phyloP scores from a whole-genome alignment of 1,284 basidiomycete species.

The Cutaneotrichosporon spelunceum region DNA sequence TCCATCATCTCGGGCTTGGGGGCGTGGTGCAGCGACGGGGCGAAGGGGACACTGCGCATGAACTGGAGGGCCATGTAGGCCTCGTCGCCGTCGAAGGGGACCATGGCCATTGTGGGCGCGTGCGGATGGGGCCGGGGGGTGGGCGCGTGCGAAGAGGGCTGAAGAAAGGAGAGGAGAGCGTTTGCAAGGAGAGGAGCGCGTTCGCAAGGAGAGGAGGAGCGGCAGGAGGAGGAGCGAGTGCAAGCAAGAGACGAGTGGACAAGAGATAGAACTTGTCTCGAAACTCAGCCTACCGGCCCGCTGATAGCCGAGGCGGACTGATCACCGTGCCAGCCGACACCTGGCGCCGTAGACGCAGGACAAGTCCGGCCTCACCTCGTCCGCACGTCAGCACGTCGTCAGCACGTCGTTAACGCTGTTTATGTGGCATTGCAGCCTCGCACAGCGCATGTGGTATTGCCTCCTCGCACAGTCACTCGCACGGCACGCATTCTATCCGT shows the following conservation, averaged over 20 bases:
- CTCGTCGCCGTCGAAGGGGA: slow-evolving; percentile 5
- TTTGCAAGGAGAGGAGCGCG: not conserved
- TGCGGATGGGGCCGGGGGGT: not conserved
- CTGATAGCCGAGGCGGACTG: not conserved
- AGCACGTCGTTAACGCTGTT: too few species aligned
- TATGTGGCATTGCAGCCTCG: too few species aligned
- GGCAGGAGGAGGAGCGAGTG: too few species aligned
- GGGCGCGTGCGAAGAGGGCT: not conserved
- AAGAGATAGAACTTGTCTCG: not conserved
- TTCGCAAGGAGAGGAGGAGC: not conserved
- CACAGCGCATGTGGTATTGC: too few species aligned
- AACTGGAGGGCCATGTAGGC: not conserved
- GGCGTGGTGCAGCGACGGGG: not conserved
- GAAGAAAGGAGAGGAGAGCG: not conserved
- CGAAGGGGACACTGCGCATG: not conserved
- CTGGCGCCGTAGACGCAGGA: not conserved
- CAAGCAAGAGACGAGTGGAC: not conserved
- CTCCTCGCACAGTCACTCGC: too few species aligned
- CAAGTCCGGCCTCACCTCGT: too few species aligned
- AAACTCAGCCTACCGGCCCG: not conserved
- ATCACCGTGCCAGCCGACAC: not conserved
- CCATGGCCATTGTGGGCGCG: not conserved
- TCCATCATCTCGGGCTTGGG: slow-evolving; percentile 17
- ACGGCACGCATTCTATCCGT: not conserved
- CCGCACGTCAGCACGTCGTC: too few species aligned